Base-by-base conservation (phyloP, 371 early-diverging fungal genomes). In the Dinochytrium kinnereticum region DNA sequence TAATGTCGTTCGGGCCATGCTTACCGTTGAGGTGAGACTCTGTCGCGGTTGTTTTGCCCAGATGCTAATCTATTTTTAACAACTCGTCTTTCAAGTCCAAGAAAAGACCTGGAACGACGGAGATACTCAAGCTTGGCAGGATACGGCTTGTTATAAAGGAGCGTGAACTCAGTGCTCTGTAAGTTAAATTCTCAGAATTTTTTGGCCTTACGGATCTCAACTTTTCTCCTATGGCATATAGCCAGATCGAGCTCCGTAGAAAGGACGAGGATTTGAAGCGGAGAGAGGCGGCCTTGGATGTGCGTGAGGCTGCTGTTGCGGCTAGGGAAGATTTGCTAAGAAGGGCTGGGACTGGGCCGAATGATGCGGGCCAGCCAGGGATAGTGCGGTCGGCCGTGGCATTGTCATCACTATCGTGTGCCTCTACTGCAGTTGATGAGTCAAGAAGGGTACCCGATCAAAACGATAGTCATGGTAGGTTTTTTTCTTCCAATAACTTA, bases 11-110 rank as follows among this genome's bases (percentile, higher is more conserved):
- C 71, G 74, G 59, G 71, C 78, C 5, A 89, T 91, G 89, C 76
- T 90, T 51, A 83, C 81, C 24, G 81, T 87, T 1, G 80, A 85
- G 26, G 89, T 87, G n/a, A n/a, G n/a, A n/a, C n/a, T n/a, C n/a
- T n/a, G n/a, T n/a, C n/a, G n/a, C n/a, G n/a, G n/a, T n/a, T n/a
- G n/a, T n/a, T n/a, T n/a, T n/a, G n/a, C n/a, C n/a, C n/a, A n/a
- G n/a, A n/a, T n/a, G 77, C 26, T 19, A 31, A 13, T 34, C 36
- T 74, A 70, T 7, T 17, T 38, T 24, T 15, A 0, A 68, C 15
- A 72, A 39, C 53, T 44, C 59, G 44, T 34, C 13, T 28, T 53
- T 36, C 37, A 53, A 79, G 82, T 73, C 78, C 13, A 36, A 51
- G 53, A 81, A 77, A 53, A 71, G 85, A 13, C 85, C 85, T 13